Base-by-base conservation (phyloP, 2,329 filamentous ascomycete genomes). In the Westerdykella sp. region DNA sequence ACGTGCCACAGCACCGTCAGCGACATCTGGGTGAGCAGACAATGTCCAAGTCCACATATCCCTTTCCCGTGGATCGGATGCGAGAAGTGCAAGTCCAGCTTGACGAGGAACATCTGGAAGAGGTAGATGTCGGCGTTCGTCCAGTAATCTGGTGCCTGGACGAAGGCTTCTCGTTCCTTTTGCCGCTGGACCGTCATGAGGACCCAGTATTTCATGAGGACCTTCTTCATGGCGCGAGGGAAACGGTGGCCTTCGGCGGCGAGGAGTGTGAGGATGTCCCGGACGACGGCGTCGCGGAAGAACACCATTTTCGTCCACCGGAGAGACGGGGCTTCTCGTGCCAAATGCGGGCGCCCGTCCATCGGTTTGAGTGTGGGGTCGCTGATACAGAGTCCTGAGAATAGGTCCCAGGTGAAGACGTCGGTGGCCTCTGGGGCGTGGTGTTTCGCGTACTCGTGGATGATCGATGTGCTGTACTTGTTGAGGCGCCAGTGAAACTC, bases 11-110 rank as follows among this genome's bases (percentile, higher is more conserved):
- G 68, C n/a, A 72, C 65, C 6, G 69, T 73, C 14, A 85, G 64
- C 62, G 65, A 71, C 18, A 70, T 72, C 54, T 85, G 80, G 12
- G 77, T 79, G 34, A 87, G 63, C 4, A 62, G 34, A 34, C 61
- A 23, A 16, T 54, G 46, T 0, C 51, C 45, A 6, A 68, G 39
- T 16, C 40, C 44, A 6, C 49, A 70, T 2, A 70, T 67, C 39
- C 73, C 72, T 13, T 73, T 72, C 0, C 76, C 78, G 39, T 73
- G 73, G 18, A 79, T 59, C 0, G 85, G 83, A 50, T 86, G 76
- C 44, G 77, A 79, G 63, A 87, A 81, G 42, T 74, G 73, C 77
- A 89, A 80, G 56, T 80, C 75, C 13, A 93, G 74, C 67, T 91
- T 90, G 48, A 86, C 58, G 50, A 87, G 70, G 68, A 91, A 82